Conservation (phyloP, 116 monocot genomes). For the Iris pallida region DNA sequence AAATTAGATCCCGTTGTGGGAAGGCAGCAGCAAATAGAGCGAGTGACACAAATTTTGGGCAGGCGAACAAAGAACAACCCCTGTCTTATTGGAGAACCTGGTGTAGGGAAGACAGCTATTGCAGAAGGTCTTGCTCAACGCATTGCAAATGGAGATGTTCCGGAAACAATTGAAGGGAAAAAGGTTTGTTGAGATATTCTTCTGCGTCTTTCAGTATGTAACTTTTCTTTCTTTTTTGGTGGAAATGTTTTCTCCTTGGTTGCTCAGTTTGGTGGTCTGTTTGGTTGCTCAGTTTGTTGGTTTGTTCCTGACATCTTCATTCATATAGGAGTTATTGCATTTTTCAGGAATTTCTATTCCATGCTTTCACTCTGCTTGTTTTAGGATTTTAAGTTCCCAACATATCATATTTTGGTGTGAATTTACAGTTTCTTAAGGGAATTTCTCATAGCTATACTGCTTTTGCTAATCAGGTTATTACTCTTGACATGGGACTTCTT, state of each 20-base stretch:
- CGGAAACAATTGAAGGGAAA: conserved; percentile 92
- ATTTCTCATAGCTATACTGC: neutral
- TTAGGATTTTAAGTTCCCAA: neutral
- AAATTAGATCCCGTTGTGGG: conserved; percentile 94
- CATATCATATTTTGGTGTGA: neutral
- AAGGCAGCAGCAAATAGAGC: conserved; percentile 77
- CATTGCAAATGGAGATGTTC: conserved; percentile 82
- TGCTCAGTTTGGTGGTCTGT: neutral
- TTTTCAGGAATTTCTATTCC: neutral
- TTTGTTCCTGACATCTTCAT: neutral
- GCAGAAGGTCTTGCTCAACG: conserved; percentile 94
- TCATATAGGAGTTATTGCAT: neutral
- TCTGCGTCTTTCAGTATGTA: neutral
- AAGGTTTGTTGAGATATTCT: conserved; percentile 34
- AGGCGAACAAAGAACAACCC: conserved; percentile 92
- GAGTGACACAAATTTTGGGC: conserved; percentile 88
- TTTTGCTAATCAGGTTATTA: conserved; percentile 50
- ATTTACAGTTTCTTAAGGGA: too few species aligned
- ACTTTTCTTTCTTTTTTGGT: neutral
- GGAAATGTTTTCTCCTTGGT: neutral
- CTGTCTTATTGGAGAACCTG: conserved; percentile 92
- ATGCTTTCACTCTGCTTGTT: neutral
- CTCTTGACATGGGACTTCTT: conserved; percentile 92
- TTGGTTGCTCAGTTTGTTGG: neutral
- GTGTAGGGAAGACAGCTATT: conserved; percentile 93